phyloP scores from a whole-genome alignment of 1,139 yeast genomes.

The Arxiozyma slooffiae region DNA sequence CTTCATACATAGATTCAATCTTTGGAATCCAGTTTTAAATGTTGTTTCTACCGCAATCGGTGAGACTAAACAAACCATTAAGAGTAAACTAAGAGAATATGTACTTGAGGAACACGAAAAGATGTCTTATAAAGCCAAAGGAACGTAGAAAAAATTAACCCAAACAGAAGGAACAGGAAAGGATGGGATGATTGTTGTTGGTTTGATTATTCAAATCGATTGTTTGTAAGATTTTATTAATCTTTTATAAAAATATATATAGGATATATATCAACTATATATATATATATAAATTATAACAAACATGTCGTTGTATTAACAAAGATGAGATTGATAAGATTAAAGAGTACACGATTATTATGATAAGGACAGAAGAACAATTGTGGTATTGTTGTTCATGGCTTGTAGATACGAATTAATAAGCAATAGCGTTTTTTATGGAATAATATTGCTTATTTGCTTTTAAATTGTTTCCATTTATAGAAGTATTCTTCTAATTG shows the following conservation, averaged over 20 bases:
- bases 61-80: constrained; percentile 48
- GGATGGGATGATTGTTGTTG: background rate
- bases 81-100: constrained; percentile 41
- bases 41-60: constrained; percentile 50
- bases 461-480: constrained; percentile 7
- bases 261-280: background rate
- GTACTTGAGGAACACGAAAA: constrained; percentile 26
- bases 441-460: background rate
- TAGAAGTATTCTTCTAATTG: background rate
- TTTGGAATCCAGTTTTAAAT: constrained; percentile 65
- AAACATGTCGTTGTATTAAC: background rate
- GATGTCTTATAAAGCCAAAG: background rate
- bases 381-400: background rate
- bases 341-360: background rate
- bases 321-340: no score
- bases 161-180: background rate
- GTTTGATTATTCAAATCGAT: background rate
- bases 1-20: constrained; percentile 57
- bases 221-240: no score
- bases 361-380: background rate
- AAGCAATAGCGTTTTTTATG: no score
- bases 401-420: no score
- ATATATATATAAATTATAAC: background rate
- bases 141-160: background rate
- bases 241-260: background rate